Percentiles rank a stretch among this genome's conserved stretches.
These are phyloP conservation scores for Spathaspora hagerdaliae DNA, from an alignment of 805 yeast species.

Conservation along the genomic window DNA sequence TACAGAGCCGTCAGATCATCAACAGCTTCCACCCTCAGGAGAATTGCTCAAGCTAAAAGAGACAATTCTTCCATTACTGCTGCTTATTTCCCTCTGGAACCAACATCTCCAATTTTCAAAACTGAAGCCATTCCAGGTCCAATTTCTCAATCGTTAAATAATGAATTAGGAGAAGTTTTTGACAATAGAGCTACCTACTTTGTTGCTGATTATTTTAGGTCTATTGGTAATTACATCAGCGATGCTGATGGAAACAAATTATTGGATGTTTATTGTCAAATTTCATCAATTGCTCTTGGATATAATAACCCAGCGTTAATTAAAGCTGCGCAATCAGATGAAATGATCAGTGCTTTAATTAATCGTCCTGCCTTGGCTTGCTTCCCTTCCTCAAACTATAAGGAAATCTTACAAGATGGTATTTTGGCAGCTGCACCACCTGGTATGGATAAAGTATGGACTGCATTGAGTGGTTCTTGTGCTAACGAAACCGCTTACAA, in stretches of 20 bases:
- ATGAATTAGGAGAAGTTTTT: constrained; percentile 33
- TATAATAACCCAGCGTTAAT: constrained; percentile 40
- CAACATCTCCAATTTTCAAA: constrained; percentile 25
- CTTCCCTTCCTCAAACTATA: constrained; percentile 49
- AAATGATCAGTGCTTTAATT: constrained; percentile 38
- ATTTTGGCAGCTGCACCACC: constrained; percentile 62
- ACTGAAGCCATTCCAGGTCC: constrained; percentile 39
- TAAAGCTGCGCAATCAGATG: constrained; percentile 34
- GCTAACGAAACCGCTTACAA: constrained; percentile 70
- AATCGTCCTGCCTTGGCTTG: constrained; percentile 45
- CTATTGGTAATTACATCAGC: constrained; percentile 38
- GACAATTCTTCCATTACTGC: constrained; percentile 6
- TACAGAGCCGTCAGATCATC: background rate
- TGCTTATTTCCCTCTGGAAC: constrained; percentile 35
- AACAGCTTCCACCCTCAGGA: background rate
- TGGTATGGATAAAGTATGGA: constrained; percentile 58
- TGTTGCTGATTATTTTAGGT: constrained; percentile 35
- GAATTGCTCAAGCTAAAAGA: constrained; percentile 1
- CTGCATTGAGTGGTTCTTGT: constrained; percentile 64
- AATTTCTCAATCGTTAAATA: constrained; percentile 22
- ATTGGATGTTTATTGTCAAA: constrained; percentile 41
- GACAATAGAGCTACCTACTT: constrained; percentile 41
- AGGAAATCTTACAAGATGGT: constrained; percentile 44
- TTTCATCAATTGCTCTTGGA: constrained; percentile 41
- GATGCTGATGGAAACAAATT: constrained; percentile 40